Evolutionary conservation across 2,329 filamentous ascomycete species (phyloP).

Genomic region (Aureobasidium sp.): DNA sequence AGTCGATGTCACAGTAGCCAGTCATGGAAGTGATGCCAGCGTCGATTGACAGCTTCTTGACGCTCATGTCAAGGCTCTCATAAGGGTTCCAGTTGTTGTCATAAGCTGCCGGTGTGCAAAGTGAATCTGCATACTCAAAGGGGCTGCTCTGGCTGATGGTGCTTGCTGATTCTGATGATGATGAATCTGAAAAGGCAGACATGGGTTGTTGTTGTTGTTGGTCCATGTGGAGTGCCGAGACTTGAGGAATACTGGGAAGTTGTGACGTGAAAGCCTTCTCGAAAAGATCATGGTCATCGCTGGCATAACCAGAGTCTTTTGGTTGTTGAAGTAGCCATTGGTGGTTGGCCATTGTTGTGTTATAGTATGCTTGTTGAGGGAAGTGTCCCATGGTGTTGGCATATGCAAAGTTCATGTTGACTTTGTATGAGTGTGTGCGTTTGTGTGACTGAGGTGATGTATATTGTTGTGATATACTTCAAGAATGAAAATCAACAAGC

Average conservation of each 20-base stretch:
- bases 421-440: not conserved
- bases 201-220: constrained; percentile 9
- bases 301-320: constrained; percentile 14
- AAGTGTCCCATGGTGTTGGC: not conserved
- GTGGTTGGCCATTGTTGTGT: not conserved
- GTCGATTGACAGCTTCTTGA: constrained; percentile 8
- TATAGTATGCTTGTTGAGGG: constrained; percentile 10
- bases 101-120: not conserved
- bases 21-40: constrained; percentile 13
- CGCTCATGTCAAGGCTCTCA: not conserved
- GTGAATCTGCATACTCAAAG: constrained; percentile 15
- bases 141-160: constrained; percentile 2
- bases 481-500: not conserved
- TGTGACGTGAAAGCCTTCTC: constrained; percentile 12
- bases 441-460: not conserved
- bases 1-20: constrained; percentile 16
- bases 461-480: not conserved
- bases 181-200: constrained; percentile 10
- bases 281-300: constrained; percentile 10
- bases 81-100: not conserved
- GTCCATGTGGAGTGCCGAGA: not conserved
- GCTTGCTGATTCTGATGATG: constrained; percentile 6
- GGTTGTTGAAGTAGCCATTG: constrained; percentile 17
- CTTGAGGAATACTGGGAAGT: not conserved
- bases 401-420: constrained; percentile 10